Evolutionary conservation across 2,329 filamentous ascomycete species (phyloP), one percentile per base, ranked within the genome.

Genomic region (Colletotrichum sidae): DNA sequence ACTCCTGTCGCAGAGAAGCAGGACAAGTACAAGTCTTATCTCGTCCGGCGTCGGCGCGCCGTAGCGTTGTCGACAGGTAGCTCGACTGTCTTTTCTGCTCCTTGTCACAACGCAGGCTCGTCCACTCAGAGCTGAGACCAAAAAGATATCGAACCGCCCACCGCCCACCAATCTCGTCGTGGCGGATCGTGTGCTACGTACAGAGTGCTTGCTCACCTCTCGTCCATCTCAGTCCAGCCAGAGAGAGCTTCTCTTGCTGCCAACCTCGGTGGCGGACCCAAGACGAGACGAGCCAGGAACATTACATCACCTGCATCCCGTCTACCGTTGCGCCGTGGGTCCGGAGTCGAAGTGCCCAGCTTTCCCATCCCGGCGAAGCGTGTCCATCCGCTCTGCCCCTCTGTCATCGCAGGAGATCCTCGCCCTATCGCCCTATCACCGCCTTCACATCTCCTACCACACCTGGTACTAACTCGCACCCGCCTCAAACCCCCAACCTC

Each of bases 241-340:
- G 38, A 47, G 47, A 55, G 17, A 55, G 4, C 25, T 52, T 45
- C 42, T 17, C 25, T 52, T 17, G 41, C 37, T 39, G 33, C 61
- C 62, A 37, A 42, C 44, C 49, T 55, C 25, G 44, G 64, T 67
- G 54, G 64, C 64, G 64, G 54, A 17, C 49, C 63, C 50, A 55
- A 45, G 39, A 54, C 42, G 49, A 58, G 13, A 41, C 57, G 11
- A 41, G 42, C 41, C 54, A 67, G 60, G 49, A n/a, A 64, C 54
- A 67, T 67, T 67, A 46, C 64, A 64, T 67, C 60, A 67, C 64
- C 55, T 57, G 60, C 60, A 49, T 59, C 46, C 47, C 39, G 35
- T 63, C 53, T 57, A 44, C 49, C 45, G 64, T 60, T 35, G 41
- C 49, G 54, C 39, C 60, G 64, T 64, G 64, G 64, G 64, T 49